Evolutionary conservation across 768 basidiomycete species (phyloP).

Genomic region (Naganishia antarctica): DNA sequence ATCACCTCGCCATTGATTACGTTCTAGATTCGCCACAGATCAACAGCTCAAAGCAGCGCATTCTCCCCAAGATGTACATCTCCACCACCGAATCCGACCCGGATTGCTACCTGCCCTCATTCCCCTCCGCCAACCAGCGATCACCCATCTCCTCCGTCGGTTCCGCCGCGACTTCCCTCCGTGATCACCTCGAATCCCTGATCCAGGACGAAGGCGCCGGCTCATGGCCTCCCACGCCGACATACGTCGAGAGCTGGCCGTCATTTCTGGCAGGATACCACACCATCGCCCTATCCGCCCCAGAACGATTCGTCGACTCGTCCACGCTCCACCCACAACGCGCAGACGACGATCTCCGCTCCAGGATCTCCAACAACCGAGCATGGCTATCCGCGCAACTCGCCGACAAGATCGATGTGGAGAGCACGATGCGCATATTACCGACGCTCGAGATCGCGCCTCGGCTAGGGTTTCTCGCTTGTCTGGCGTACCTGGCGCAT

Average conservation of each 20-base stretch:
- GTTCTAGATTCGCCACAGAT: no score
- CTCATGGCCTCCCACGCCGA: constrained; percentile 23
- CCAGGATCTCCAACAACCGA: constrained; percentile 19
- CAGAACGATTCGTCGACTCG: constrained; percentile 24
- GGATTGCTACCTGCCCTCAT: no score
- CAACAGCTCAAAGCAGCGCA: no score
- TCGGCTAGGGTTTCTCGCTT: constrained; percentile 20
- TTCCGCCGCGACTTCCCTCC: no score
- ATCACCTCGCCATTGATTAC: no score
- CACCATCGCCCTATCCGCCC: constrained; percentile 21
- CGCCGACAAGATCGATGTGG: background rate
- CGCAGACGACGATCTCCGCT: constrained; percentile 17
- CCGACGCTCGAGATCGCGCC: background rate
- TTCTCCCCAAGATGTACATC: no score
- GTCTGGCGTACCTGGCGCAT: constrained; percentile 27
- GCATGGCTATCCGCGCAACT: constrained; percentile 22
- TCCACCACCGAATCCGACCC: no score
- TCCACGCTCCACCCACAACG: constrained; percentile 18
- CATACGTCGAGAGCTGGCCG: constrained; percentile 5
- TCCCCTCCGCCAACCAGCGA: no score
- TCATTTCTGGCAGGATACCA: constrained; percentile 9
- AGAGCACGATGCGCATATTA: background rate
- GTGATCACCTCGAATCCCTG: constrained; percentile 6
- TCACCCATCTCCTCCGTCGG: no score
- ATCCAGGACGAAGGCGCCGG: constrained; percentile 16